Evolutionary conservation across 139 green algal genomes (phyloP), one percentile per base, ranked within the genome.

Genomic region (Pseudopediastrum boryanum): DNA sequence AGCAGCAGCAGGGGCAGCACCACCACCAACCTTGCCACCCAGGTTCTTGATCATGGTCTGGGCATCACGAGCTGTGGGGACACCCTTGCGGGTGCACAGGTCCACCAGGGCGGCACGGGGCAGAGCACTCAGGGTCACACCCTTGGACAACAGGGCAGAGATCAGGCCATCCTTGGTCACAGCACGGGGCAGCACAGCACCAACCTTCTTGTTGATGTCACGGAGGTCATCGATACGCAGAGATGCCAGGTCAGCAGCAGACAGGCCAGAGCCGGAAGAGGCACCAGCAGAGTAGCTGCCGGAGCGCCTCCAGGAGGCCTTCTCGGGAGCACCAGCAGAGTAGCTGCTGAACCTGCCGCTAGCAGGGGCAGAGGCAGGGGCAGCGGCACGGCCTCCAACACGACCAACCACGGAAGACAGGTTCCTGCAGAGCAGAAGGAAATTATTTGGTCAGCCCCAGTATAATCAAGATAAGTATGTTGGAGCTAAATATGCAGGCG

Each of bases 161-260:
- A 78, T 56, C 36, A 78, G 54, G 12, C 71, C 54, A 16, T 78
- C 71, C 71, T 78, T 78, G 48, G 71, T 78, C 29, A 54, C 39
- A 52, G 56, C 71, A 16, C 71, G 59, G 52, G 71, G 71, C 71
- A 78, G 54, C 71, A 69, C n/a, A 19, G 71, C 71, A 41, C 71
- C 71, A 41, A 54, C 68, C 71, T 78, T 78, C 52, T 78, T 78
- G 7, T 69, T 54, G 54, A 78, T 38, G 27, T 78, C 71, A 12
- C 36, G 29, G 54, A 78, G 71, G 71, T 78, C 71, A 54, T 78
- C 71, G 31, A 78, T 78, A 54, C 71, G 71, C 71, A 78, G 71
- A 39, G 16, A 3, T 9, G 36, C n/a, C 71, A 78, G 71, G 71
- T 78, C 71, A 35, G 21, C 21, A 3, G 71, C 36, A 44, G 31